Evolutionary conservation across 2,329 filamentous ascomycete species (phyloP), one percentile per base, ranked within the genome.

Genomic region (Plenodomus biglobosus): DNA sequence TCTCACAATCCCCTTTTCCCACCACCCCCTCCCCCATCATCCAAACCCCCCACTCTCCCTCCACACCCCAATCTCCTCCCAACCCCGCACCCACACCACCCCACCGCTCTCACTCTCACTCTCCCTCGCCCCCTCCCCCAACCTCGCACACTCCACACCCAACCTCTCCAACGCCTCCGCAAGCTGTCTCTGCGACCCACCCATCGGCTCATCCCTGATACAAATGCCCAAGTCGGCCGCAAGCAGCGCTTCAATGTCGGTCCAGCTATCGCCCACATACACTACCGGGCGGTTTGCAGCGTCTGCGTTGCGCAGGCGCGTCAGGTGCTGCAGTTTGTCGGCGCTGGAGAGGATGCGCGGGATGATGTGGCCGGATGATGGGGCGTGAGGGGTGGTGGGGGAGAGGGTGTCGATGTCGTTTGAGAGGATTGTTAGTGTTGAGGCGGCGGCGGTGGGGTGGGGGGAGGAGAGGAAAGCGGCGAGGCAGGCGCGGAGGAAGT

Each of bases 181-280:
- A 2, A 77, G 53, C 32, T 58, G 66, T 40, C 64, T 65, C 37
- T 72, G 68, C 8, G 62, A 61, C n/a, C 64, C 64, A 0, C 55
- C 59, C 55, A 71, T 64, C 3, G 64, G 61, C 6, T 72, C 65
- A 42, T 76, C 73, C 3, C 70, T 64, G 11, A 77, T 68, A 56
- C 76, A 78, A 3, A 79, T 71, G 1, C 77, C 77, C 16, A 78
- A 40, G 51, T 78, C 74, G 2, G 75, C 76, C 16, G 62, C 67
- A 2, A 75, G 54, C 1, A 79, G 59, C 38, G 72, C 73, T 38
- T 76, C 75, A 17, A 78, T 72, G 49, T 80, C 77, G 1, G 76
- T 78, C 39, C 70, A 65, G 11, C 75, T 77, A 50, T 80, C 77
- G 8, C 77, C 77, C 10, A 78, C 59, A 48, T 79, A 79, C 5